A percentile compares a stretch with the other conserved stretches of the same genome.
phyloP scores from a whole-genome alignment of 306 rosid species.

The Castanea mollissima region DNA sequence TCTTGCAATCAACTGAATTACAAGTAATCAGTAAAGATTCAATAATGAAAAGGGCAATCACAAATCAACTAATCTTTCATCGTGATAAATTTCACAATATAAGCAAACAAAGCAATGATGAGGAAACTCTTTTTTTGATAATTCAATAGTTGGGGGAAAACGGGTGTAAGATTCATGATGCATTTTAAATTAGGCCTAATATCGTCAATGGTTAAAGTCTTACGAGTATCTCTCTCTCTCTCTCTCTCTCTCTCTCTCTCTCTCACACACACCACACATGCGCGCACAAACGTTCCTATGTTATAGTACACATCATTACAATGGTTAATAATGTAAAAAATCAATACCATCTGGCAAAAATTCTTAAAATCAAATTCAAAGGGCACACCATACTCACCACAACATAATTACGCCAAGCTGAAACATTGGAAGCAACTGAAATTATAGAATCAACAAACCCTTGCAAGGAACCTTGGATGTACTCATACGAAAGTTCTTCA shows the following conservation, averaged over 20 bases:
- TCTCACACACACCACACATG: no score
- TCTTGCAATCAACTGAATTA: constrained; percentile 4
- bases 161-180: no score
- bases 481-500: constrained; percentile 41
- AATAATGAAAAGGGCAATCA: background rate
- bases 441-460: constrained; percentile 31
- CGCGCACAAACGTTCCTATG: background rate
- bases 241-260: background rate
- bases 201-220: background rate
- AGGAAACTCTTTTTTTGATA: background rate
- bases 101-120: background rate
- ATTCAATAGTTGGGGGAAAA: no score
- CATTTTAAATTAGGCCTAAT: background rate
- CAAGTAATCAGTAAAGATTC: background rate
- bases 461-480: constrained; percentile 20
- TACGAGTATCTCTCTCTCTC: background rate
- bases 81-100: background rate
- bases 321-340: background rate
- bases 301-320: background rate
- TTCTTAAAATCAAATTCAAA: background rate
- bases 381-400: constrained; percentile 63
- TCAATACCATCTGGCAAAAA: background rate
- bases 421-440: constrained; percentile 45
- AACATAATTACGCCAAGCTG: constrained; percentile 73
- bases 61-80: background rate